Conservation (phyloP, 495 filamentous ascomycete species). For the Penicillium macrosclerotiorum region DNA sequence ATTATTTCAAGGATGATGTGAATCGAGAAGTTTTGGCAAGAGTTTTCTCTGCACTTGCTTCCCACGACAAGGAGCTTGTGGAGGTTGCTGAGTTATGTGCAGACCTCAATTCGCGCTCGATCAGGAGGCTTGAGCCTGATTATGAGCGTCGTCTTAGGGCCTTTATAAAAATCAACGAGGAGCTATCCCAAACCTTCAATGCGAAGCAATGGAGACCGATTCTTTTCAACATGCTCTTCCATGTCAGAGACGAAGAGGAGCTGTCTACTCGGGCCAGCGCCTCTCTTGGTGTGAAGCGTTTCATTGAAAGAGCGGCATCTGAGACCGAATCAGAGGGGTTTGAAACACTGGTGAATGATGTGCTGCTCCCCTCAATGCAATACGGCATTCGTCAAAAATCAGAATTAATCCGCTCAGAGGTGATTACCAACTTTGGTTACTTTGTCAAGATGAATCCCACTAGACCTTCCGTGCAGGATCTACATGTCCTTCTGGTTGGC, state of each 20-base stretch:
- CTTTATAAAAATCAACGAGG: slow-evolving; percentile 69
- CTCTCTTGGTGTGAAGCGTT: slow-evolving; percentile 75
- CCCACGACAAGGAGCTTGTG: slow-evolving; percentile 54
- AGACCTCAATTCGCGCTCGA: slow-evolving; percentile 75
- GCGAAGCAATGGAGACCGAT: slow-evolving; percentile 88
- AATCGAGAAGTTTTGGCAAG: slow-evolving; percentile 69
- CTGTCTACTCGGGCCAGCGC: slow-evolving; percentile 83
- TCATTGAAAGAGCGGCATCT: slow-evolving; percentile 58
- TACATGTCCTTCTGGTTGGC: slow-evolving; percentile 67
- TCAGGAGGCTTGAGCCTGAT: slow-evolving; percentile 71
- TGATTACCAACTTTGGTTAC: slow-evolving; percentile 71
- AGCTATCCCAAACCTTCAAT: slow-evolving; percentile 51
- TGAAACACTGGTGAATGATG: slow-evolving; percentile 53
- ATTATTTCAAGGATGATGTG: slow-evolving; percentile 76
- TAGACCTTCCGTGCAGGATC: slow-evolving; percentile 69
- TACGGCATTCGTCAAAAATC: slow-evolving; percentile 70
- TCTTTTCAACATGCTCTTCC: slow-evolving; percentile 85
- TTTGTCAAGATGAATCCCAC: slow-evolving; percentile 67
- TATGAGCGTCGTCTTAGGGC: slow-evolving; percentile 77
- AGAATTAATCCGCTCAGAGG: slow-evolving; percentile 81
- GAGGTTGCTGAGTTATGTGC: slow-evolving; percentile 70
- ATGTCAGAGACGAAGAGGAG: slow-evolving; percentile 83
- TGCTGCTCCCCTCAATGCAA: slow-evolving; percentile 74
- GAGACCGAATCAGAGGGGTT: slow-evolving; percentile 40
- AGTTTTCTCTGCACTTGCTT: slow-evolving; percentile 67